Evolutionary conservation across 2,329 filamentous ascomycete species (phyloP), one percentile per base, ranked within the genome.

Genomic region (Cercospora citrullina): DNA sequence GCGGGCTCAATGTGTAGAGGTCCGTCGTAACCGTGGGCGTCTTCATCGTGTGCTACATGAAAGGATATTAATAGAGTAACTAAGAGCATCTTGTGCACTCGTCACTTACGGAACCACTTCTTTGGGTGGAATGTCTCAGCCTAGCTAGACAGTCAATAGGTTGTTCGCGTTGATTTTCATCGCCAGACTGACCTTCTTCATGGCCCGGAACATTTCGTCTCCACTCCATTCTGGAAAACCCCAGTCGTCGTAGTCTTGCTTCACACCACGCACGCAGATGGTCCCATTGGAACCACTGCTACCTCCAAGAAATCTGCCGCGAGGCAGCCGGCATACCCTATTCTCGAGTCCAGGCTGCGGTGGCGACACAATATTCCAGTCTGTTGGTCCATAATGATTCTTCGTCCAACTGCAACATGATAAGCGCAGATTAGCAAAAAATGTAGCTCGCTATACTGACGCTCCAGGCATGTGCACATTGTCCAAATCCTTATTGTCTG

Each of bases 391-490:
- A 71, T 81, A 80, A 58, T 83, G 80, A 65, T 80, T 80, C 63
- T 81, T 80, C 3, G 79, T 77, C 79, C 79, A 82, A 16, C 79
- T 79, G 62, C 7, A 30, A 36, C 14, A 26, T 58, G 3, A 14
- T 51, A 4, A n/a, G 18, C 18, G 18, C 23, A 12, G 10, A 16
- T 51, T 26, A 23, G 5, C 10, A 10, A 5, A 5, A 14, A 21
- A 21, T 10, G 21, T 10, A n/a, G 14, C 18, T 53, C 30, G 45
- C n/a, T 0, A 10, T 28, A 68, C 76, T 69, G 68, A 80, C 74
- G 79, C 81, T 51, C 80, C 81, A 1, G 78, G 72, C 81, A 83
- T 83, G 63, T 83, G 81, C 14, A 81, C 79, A 77, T 82, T 82
- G 42, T 83, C 81, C 53, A 82, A 72, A 36, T 81, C 79, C 64